These are phyloP conservation scores for Omphalotus olearius DNA, from an alignment of 1,284 basidiomycete genomes.

Conservation along the genomic window DNA sequence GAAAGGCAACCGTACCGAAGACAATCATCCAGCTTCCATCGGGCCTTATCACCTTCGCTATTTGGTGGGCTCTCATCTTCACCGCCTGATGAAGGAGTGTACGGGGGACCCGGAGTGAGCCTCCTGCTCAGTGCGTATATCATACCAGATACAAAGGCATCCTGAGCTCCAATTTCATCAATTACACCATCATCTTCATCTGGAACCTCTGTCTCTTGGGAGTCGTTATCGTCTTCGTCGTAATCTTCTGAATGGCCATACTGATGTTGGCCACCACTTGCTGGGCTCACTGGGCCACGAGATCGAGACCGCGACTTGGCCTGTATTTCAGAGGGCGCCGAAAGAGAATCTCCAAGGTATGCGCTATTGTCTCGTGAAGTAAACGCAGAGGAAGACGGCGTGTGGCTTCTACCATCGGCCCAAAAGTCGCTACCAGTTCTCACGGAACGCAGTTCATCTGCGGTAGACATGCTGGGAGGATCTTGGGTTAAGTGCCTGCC, in stretches of 20 bases:
- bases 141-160: slow-evolving; percentile 79
- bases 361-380: slow-evolving; percentile 32
- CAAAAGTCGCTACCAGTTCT: slow-evolving; percentile 72
- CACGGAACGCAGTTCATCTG: slow-evolving; percentile 49
- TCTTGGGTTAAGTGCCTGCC: background rate
- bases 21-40: slow-evolving; percentile 75
- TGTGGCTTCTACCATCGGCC: slow-evolving; percentile 55
- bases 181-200: slow-evolving; percentile 35
- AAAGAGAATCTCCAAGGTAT: slow-evolving; percentile 15
- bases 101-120: slow-evolving; percentile 65
- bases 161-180: slow-evolving; percentile 72
- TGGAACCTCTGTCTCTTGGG: slow-evolving; percentile 34
- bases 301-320: slow-evolving; percentile 3
- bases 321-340: background rate
- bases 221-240: slow-evolving; percentile 48
- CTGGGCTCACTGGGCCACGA: background rate
- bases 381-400: slow-evolving; percentile 52
- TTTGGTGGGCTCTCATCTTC: slow-evolving; percentile 29
- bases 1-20: slow-evolving; percentile 44
- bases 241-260: slow-evolving; percentile 14
- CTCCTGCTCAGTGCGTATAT: slow-evolving; percentile 67
- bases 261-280: background rate
- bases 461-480: slow-evolving; percentile 5
- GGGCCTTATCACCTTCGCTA: slow-evolving; percentile 38
- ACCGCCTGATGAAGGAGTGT: slow-evolving; percentile 51